Evolutionary conservation across 345 rosid species (phyloP), one percentile per base, ranked within the genome.

Genomic region (Viola odorata): DNA sequence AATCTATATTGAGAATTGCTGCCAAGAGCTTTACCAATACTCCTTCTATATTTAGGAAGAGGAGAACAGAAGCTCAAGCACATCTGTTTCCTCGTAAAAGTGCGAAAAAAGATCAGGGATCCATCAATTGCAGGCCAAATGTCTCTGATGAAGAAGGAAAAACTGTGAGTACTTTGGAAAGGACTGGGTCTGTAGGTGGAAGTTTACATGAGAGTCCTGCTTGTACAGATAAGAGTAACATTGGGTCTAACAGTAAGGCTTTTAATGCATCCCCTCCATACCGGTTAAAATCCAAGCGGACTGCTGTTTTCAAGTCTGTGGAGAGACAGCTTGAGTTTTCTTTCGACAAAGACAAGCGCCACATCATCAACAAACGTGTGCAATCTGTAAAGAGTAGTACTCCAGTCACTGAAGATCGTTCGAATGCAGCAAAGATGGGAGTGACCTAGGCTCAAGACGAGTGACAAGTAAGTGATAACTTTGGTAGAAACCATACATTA

Each of bases 261-360:
- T 90, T 80, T 65, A 84, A 90, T 67, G 79, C 84, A 37, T 94
- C 99, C 58, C 99, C 99, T 59, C 97, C 97, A 0, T 94, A 87
- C 71, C 75, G 95, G 67, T 72, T 94, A 75, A 86, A 83, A 77
- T 77, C 95, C 39, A 90, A 86, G 77, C 70, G 96, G 66, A 82
- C 87, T 63, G 81, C 87, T 42, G 83, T 81, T 70, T 73, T 84
- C 67, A 94, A 88, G 81, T 83, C 96, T 23, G 82, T 82, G 69
- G 95, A 84, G 78, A 83, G 95, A 67, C 99, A 94, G 73, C 95
- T 94, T 72, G 91, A 86, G 66, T 94, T 94, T 61, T 39, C 79
- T 41, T 77, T 83, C 57, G 82, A 78, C 58, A 79, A 70, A 64
- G 81, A 69, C 48, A 79, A 73, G 63, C 55, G 13, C 68, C 69